A percentile compares a stretch with the other conserved stretches of the same genome.
phyloP scores from a whole-genome alignment of 2,329 filamentous ascomycete species.

The Aspergillus caelatus region DNA sequence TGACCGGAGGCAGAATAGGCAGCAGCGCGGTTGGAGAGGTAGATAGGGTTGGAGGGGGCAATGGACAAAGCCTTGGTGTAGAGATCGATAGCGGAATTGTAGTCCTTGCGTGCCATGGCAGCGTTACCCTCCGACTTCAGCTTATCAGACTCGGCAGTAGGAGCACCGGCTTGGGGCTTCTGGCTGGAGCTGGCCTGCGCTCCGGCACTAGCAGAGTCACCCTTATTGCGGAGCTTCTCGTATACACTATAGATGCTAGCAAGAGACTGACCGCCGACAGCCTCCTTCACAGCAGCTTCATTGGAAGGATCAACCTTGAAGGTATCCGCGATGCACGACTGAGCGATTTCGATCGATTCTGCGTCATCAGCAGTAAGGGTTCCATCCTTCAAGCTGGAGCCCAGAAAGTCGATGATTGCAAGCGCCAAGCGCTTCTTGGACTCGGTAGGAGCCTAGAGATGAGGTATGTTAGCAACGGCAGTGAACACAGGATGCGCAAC shows the following conservation, averaged over 20 bases:
- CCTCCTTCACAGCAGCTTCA: conserved; percentile 70
- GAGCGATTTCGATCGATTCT: conserved; percentile 91
- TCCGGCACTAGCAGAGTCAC: conserved; percentile 48
- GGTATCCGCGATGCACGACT: conserved; percentile 90
- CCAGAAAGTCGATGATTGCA: conserved; percentile 94
- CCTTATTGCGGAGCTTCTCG: conserved; percentile 82
- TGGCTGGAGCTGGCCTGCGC: conserved; percentile 44
- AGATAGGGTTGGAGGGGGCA: conserved; percentile 86
- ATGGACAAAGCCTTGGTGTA: conserved; percentile 87
- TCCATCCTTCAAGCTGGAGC: conserved; percentile 80
- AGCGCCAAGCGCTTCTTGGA: conserved; percentile 89
- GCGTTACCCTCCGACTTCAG: conserved; percentile 91
- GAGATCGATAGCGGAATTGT: conserved; percentile 75
- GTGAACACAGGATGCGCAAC: not conserved
- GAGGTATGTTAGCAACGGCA: not conserved
- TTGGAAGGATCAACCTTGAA: conserved; percentile 93
- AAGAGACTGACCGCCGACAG: conserved; percentile 83
- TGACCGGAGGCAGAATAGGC: conserved; percentile 84
- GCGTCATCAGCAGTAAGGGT: conserved; percentile 85
- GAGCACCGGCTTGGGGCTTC: conserved; percentile 38
- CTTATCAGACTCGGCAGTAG: conserved; percentile 74
- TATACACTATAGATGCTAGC: conserved; percentile 92
- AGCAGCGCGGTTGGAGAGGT: conserved; percentile 95
- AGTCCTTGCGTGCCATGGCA: conserved; percentile 94
- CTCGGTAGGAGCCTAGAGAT: conserved; percentile 45